Evolutionary conservation across 345 rosid genomes (phyloP), one percentile per base, ranked within the genome.

Genomic region (Raphanus raphanistrum): DNA sequence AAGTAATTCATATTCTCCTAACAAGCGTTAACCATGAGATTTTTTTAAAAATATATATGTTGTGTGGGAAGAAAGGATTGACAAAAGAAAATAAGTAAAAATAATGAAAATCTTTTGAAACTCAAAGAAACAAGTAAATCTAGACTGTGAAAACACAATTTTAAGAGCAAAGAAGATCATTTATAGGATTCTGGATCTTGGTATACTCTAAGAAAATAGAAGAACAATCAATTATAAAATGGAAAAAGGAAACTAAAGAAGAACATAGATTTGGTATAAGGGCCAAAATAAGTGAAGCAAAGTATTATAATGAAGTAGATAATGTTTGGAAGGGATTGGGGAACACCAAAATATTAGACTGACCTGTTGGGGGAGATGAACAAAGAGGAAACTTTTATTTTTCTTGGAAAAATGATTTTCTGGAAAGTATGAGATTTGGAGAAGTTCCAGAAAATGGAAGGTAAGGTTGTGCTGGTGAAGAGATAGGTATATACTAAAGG

Each of bases 361-460:
- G 77, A 81, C 83, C 83, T 72, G 81, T 76, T 74, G 57, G 70
- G 74, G 33, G 63, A 26, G 73, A 80, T 57, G 72, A 80, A 71
- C 66, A 67, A 80, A 71, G 70, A 12, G 74, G 73, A 76, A 80
- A 67, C 36, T 59, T 58, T 48, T 71, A 41, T 33, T 66, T 76
- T 71, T 59, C 77, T 74, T 75, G 76, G 66, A 79, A 75, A 80
- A 80, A 69, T 80, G 68, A 69, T 70, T 79, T 79, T 79, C 74
- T 73, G 74, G 79, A 80, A 80, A 80, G 79, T 80, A 70, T 80
- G 79, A 70, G 72, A 74, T 61, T 67, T 74, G 79, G 72, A 80
- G 76, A 80, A 75, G 79, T 80, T 80, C 73, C 80, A 80, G 80
- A 76, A 76, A 70, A 71, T 80, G 80, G 83, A 80, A 80, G 83